Conservation (phyloP, 305 asterid species). For the Solanum hybrid region DNA sequence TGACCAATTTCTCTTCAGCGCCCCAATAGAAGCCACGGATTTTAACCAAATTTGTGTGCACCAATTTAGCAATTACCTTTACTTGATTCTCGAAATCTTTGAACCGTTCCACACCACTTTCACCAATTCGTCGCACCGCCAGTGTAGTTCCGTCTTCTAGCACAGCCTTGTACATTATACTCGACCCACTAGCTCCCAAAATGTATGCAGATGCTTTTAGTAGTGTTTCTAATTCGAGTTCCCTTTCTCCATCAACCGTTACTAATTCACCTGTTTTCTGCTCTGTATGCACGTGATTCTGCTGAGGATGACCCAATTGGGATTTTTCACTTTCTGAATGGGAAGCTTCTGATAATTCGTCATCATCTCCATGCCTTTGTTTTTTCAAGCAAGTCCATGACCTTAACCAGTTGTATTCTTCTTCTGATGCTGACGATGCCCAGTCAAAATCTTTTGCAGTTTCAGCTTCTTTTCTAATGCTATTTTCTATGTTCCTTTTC, state of each 20-base stretch:
- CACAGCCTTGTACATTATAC: slow-evolving; percentile 88
- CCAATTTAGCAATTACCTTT: slow-evolving; percentile 55
- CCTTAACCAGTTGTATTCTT: slow-evolving; percentile 52
- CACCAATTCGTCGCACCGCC: slow-evolving; percentile 82
- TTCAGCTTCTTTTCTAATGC: slow-evolving; percentile 32
- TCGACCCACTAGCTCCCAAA: slow-evolving; percentile 75
- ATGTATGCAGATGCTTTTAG: slow-evolving; percentile 85
- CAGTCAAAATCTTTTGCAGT: slow-evolving; percentile 58
- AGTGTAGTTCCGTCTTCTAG: slow-evolving; percentile 63
- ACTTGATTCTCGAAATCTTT: slow-evolving; percentile 76
- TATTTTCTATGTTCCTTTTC: slow-evolving; percentile 19
- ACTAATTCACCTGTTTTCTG: slow-evolving; percentile 60
- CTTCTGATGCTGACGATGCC: slow-evolving; percentile 55
- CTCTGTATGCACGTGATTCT: slow-evolving; percentile 13
- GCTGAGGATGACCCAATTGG: slow-evolving; percentile 2
- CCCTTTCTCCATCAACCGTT: slow-evolving; percentile 69
- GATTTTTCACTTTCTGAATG: slow-evolving; percentile 17
- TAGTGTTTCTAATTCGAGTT: slow-evolving; percentile 68
- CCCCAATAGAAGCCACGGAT: slow-evolving; percentile 94
- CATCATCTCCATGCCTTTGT: slow-evolving; percentile 25
- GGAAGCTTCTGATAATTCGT: slow-evolving; percentile 31
- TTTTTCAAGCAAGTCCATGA: slow-evolving; percentile 63
- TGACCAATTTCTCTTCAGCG: slow-evolving; percentile 70
- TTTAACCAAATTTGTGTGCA: slow-evolving; percentile 70
- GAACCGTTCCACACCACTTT: slow-evolving; percentile 65